These are phyloP conservation scores for Penstemon newberryi DNA, from an alignment of 257 asterid species.

Conservation along the genomic window DNA sequence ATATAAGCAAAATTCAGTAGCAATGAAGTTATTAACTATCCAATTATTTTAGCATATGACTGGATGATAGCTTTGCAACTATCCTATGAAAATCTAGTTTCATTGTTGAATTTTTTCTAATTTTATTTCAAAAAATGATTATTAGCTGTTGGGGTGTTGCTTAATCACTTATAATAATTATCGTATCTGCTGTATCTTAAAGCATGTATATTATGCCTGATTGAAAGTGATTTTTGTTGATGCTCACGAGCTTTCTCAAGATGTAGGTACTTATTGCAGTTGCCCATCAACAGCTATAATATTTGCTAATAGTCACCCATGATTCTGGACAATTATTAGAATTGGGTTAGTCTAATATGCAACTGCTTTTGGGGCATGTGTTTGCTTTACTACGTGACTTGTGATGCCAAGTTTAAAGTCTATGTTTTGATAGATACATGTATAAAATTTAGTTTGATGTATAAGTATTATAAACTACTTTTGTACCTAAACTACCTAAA, in stretches of 20 bases:
- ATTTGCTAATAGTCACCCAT: neutral
- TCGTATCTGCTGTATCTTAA: constrained; percentile 2
- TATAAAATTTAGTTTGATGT: neutral
- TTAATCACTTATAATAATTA: neutral
- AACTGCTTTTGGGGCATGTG: no score
- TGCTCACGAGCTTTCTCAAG: neutral
- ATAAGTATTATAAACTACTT: neutral
- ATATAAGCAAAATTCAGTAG: constrained; percentile 7
- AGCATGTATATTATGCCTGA: constrained; percentile 15
- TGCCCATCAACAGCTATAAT: neutral
- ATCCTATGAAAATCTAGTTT: neutral
- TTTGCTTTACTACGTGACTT: neutral
- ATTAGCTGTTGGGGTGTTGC: neutral
- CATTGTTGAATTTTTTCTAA: neutral
- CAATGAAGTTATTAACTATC: neutral
- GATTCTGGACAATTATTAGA: constrained; percentile 8
- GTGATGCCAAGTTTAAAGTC: neutral
- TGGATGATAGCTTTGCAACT: constrained; percentile 6
- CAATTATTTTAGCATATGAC: neutral
- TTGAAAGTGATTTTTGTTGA: constrained; percentile 5
- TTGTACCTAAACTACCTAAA: constrained; percentile 8
- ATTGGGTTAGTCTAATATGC: constrained; percentile 5
- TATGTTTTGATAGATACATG: neutral
- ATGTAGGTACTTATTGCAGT: constrained; percentile 1
- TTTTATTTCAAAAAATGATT: neutral